Conservation (phyloP, 768 basidiomycete genomes). For the Leccinellum luteum region DNA sequence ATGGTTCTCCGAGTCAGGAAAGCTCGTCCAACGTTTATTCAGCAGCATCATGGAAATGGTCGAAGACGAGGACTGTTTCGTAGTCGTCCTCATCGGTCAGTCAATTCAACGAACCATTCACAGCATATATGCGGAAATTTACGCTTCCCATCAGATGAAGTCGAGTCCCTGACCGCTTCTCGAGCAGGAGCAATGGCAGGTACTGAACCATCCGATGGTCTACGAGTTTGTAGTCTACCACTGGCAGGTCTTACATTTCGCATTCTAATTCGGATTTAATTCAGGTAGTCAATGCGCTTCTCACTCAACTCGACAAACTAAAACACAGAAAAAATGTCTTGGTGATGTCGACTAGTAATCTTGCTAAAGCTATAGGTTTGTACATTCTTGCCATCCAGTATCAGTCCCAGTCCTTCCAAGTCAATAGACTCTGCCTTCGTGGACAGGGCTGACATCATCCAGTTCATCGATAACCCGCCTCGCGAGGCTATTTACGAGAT, state of each 20-base stretch:
- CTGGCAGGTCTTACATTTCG: neutral
- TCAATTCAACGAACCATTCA: neutral
- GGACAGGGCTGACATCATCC: slow-evolving; percentile 95
- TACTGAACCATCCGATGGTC: slow-evolving; percentile 92
- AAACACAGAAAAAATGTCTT: slow-evolving; percentile 91
- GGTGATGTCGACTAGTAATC: slow-evolving; percentile 95
- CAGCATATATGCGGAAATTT: slow-evolving; percentile 5
- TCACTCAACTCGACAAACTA: slow-evolving; percentile 95
- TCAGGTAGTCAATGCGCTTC: slow-evolving; percentile 94
- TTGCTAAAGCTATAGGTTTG: slow-evolving; percentile 90
- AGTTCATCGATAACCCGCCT: slow-evolving; percentile 90
- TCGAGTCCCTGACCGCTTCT: slow-evolving; percentile 93
- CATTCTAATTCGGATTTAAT: neutral
- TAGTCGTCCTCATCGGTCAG: slow-evolving; percentile 90
- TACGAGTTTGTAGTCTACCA: slow-evolving; percentile 60
- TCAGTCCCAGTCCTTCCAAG: neutral
- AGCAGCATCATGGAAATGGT: slow-evolving; percentile 85
- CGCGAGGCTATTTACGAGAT: slow-evolving; percentile 94
- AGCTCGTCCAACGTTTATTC: slow-evolving; percentile 93
- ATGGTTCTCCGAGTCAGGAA: slow-evolving; percentile 99
- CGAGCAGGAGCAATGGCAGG: slow-evolving; percentile 93
- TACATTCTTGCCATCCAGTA: neutral
- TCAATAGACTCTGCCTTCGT: slow-evolving; percentile 86
- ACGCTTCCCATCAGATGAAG: slow-evolving; percentile 67
- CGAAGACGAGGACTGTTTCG: slow-evolving; percentile 88